Conservation (phyloP, 441 rosid species). For the Adansonia rubrostipa region DNA sequence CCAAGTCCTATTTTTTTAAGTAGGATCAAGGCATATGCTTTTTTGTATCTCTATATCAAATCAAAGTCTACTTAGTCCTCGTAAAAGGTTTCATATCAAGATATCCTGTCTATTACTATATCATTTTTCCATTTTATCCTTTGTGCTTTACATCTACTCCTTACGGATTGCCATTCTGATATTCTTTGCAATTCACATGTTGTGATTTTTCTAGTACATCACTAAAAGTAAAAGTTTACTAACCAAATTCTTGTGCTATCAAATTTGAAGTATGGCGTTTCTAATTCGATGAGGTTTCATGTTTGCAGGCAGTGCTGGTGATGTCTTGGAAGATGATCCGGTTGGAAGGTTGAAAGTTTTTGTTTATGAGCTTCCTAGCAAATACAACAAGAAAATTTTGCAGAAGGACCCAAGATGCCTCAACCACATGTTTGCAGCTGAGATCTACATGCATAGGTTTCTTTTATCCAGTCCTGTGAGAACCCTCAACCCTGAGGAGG, state of each 20-base stretch:
- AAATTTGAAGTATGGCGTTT: constrained; percentile 5
- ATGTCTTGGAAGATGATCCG: constrained; percentile 78
- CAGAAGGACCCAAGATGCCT: constrained; percentile 73
- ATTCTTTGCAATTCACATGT: neutral
- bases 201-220: neutral
- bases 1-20: neutral
- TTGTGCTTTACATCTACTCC: neutral
- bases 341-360: constrained; percentile 77
- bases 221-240: neutral
- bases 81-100: neutral
- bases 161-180: neutral
- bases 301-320: constrained; percentile 76
- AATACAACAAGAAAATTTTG: constrained; percentile 77
- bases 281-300: constrained; percentile 5
- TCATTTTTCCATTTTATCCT: neutral
- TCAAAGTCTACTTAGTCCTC: neutral
- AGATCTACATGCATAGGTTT: constrained; percentile 76
- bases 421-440: constrained; percentile 80
- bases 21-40: neutral
- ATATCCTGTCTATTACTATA: neutral
- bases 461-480: constrained; percentile 77
- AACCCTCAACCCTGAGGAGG: constrained; percentile 75
- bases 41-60: neutral
- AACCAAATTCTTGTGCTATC: neutral
- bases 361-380: constrained; percentile 80